A percentile compares a stretch with the other conserved stretches of the same genome.
Evolutionary conservation across 306 rosid species (phyloP).

Genomic region (Senna tora): DNA sequence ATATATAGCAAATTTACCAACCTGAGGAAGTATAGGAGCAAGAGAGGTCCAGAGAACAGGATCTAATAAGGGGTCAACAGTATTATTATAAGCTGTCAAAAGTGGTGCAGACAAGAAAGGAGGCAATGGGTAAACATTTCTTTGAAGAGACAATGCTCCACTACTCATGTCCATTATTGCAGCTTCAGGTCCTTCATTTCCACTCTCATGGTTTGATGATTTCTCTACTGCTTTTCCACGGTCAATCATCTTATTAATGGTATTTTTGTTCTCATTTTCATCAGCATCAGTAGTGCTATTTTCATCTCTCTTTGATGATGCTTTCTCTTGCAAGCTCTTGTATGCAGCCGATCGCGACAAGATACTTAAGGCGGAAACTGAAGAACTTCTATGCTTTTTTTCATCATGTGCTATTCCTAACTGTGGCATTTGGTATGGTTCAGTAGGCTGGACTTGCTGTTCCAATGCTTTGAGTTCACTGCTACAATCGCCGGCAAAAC

Average conservation of each 20-base stretch:
- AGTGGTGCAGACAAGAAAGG: slow-evolving; percentile 88
- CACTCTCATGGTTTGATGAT: slow-evolving; percentile 60
- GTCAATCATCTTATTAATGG: slow-evolving; percentile 69
- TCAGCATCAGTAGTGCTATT: slow-evolving; percentile 57
- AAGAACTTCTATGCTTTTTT: slow-evolving; percentile 59
- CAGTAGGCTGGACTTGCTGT: slow-evolving; percentile 69
- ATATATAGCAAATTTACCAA: slow-evolving; percentile 53
- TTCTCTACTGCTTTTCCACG: slow-evolving; percentile 84
- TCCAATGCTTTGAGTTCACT: slow-evolving; percentile 79
- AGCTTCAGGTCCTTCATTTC: slow-evolving; percentile 55
- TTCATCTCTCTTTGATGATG: slow-evolving; percentile 67
- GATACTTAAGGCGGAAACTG: slow-evolving; percentile 83
- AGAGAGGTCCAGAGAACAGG: slow-evolving; percentile 93
- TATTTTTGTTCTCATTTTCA: slow-evolving; percentile 85
- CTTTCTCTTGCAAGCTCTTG: slow-evolving; percentile 89
- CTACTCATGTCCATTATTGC: slow-evolving; percentile 70
- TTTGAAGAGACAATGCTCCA: slow-evolving; percentile 80
- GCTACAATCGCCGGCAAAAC: slow-evolving; percentile 66
- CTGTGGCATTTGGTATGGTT: slow-evolving; percentile 91
- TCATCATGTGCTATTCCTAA: slow-evolving; percentile 62
- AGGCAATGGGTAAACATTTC: slow-evolving; percentile 71
- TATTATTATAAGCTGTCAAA: slow-evolving; percentile 69
- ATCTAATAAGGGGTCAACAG: slow-evolving; percentile 78
- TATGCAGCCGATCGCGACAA: slow-evolving; percentile 90
- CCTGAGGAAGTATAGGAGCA: slow-evolving; percentile 90